Evolutionary conservation across 2,329 filamentous ascomycete species (phyloP).

Genomic region (Thermoascus crustaceus): DNA sequence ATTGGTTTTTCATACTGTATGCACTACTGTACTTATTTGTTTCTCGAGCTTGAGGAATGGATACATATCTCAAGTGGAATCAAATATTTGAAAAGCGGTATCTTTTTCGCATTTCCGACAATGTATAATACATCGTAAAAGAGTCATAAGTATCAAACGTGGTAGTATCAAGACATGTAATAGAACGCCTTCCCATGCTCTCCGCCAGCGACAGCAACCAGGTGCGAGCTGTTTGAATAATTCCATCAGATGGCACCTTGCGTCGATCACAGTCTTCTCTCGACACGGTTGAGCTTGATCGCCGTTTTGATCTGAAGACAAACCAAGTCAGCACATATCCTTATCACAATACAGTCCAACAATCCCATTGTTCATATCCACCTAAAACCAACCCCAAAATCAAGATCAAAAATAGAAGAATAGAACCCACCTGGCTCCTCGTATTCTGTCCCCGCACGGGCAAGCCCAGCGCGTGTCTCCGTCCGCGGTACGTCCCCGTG

Average conservation of each 20-base stretch:
- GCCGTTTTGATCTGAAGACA: slow-evolving; percentile 49
- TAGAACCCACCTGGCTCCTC: slow-evolving; percentile 56
- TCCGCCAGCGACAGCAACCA: slow-evolving; percentile 7
- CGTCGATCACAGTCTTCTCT: slow-evolving; percentile 39
- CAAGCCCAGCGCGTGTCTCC: slow-evolving; percentile 84
- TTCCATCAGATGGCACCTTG: background rate
- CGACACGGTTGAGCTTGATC: slow-evolving; percentile 50
- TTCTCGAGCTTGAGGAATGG: too few species aligned
- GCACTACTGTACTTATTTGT: too few species aligned
- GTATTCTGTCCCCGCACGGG: slow-evolving; percentile 88
- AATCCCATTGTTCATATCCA: slow-evolving; percentile 3
- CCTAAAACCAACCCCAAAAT: background rate
- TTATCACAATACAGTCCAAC: background rate
- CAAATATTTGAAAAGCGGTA: too few species aligned
- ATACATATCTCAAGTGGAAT: too few species aligned
- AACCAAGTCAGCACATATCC: slow-evolving; percentile 14
- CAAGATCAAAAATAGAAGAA: slow-evolving; percentile 1
- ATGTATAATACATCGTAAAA: slow-evolving; percentile 1
- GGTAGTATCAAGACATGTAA: slow-evolving; percentile 12
- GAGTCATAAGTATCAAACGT: background rate
- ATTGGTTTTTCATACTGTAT: too few species aligned
- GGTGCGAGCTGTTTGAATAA: too few species aligned
- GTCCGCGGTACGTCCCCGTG: slow-evolving; percentile 82
- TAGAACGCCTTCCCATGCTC: slow-evolving; percentile 21
- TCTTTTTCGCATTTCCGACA: background rate